Evolutionary conservation across 2,329 filamentous ascomycete genomes (phyloP), one percentile per base, ranked within the genome.

Genomic region (Beauveria australis): DNA sequence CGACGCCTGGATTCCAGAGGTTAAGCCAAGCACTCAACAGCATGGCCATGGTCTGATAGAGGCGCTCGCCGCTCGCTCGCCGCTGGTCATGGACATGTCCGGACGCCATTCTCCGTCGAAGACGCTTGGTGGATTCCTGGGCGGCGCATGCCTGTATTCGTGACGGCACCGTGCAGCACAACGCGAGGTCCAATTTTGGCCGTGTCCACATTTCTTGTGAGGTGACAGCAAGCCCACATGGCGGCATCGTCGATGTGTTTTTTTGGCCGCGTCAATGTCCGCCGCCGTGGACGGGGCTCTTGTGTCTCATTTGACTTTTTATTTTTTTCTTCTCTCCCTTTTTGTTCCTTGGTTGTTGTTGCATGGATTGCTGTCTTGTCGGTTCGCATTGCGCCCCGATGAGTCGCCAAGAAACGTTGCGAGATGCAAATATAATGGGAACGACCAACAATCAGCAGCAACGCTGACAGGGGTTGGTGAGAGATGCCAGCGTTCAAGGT

Each of bases 171-270:
- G 26, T 26, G 53, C 28, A 46, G 40, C 49, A 19, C 30, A 41
- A 19, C 33, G 10, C 28, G 28, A 49, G 56, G 40, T 53, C 55
- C 55, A 58, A n/a, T 51, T 51, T 58, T 43, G 55, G 55, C 55
- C 55, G 55, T 49, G 54, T 57, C 30, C 55, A 19, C 19, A n/a
- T 44, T 58, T 58, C 28, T 55, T 30, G 44, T 46, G 33, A 33
- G 48, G 56, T 46, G 56, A 59, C 47, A 37, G 48, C 9, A 41
- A 52, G 37, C 47, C 48, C 56, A 59, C 56, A 59, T 59, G 56
- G 40, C 40, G 48, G 56, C 56, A 59, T 59, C 56, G 56, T 44
- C 56, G 56, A 59, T 59, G 56, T 59, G n/a, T 37, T 37, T 37
- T 33, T 46, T 54, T 46, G 33, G 16, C 37, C 37, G 47, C 19